Evolutionary conservation across 164 flowering plant genomes (phyloP).

Genomic region (Magnolia changhungtana): DNA sequence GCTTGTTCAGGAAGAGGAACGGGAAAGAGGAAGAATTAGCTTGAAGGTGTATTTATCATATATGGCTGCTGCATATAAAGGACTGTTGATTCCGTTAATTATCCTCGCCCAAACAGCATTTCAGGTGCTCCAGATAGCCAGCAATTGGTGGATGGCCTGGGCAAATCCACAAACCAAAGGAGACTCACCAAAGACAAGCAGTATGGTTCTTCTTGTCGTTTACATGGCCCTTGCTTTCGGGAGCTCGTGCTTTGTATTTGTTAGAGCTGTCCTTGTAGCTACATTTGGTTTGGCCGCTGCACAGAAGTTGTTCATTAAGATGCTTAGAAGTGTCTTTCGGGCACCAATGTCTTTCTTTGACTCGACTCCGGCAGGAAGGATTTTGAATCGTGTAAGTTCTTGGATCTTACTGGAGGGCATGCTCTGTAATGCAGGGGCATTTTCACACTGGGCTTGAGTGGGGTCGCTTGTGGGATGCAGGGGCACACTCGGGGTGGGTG

Average conservation of each 20-base stretch:
- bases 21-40: slow-evolving; percentile 90
- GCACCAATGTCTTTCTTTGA: slow-evolving; percentile 99
- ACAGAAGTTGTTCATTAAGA: slow-evolving; percentile 79
- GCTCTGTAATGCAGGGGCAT: too few species aligned
- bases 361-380: slow-evolving; percentile 94
- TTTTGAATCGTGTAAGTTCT: slow-evolving; percentile 88
- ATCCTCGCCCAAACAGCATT: slow-evolving; percentile 75
- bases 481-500: too few species aligned
- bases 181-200: slow-evolving; percentile 63
- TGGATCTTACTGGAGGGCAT: slow-evolving; percentile 11
- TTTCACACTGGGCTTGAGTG: too few species aligned
- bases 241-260: slow-evolving; percentile 86
- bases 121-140: slow-evolving; percentile 93
- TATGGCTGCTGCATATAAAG: slow-evolving; percentile 96
- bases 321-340: slow-evolving; percentile 77
- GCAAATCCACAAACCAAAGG: slow-evolving; percentile 95
- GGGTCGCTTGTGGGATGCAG: too few species aligned
- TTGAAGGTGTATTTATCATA: slow-evolving; percentile 89
- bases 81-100: slow-evolving; percentile 75
- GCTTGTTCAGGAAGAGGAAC: slow-evolving; percentile 97
- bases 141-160: slow-evolving; percentile 99
- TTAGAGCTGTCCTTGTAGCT: slow-evolving; percentile 93
- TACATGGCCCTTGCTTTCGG: slow-evolving; percentile 98
- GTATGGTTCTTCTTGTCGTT: slow-evolving; percentile 69
- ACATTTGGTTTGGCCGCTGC: slow-evolving; percentile 95